Evolutionary conservation across 129 eudicot genomes (phyloP).

Genomic region (Calendula officinalis): DNA sequence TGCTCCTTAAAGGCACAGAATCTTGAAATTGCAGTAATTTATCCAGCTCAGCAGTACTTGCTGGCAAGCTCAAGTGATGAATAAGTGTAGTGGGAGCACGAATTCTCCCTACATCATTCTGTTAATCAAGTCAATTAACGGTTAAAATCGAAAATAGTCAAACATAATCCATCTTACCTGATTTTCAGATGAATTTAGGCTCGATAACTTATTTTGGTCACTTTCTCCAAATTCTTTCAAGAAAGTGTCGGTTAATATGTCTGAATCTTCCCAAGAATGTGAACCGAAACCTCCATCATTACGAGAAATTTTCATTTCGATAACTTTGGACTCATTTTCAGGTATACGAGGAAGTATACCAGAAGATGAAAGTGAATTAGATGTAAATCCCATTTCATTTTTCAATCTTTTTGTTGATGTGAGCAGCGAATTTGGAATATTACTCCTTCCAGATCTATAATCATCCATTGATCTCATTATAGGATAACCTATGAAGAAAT

Average conservation of each 20-base stretch:
- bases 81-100: slow-evolving; percentile 52
- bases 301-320: slow-evolving; percentile 31
- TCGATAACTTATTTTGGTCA: slow-evolving; percentile 39
- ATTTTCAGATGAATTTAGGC: slow-evolving; percentile 39
- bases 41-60: slow-evolving; percentile 59
- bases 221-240: slow-evolving; percentile 53
- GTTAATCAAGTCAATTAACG: slow-evolving; percentile 7
- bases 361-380: slow-evolving; percentile 41
- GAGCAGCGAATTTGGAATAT: slow-evolving; percentile 42
- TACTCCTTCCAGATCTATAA: slow-evolving; percentile 41
- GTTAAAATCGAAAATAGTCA: neutral
- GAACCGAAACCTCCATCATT: slow-evolving; percentile 34
- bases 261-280: slow-evolving; percentile 76
- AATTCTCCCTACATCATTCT: slow-evolving; percentile 49
- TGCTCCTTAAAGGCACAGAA: slow-evolving; percentile 57
- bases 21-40: slow-evolving; percentile 53
- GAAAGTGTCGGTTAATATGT: slow-evolving; percentile 59
- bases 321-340: slow-evolving; percentile 46
- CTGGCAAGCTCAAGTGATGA: slow-evolving; percentile 84
- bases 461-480: slow-evolving; percentile 53
- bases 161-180: slow-evolving; percentile 43
- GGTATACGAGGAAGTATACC: slow-evolving; percentile 47
- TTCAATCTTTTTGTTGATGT: slow-evolving; percentile 53
- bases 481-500: slow-evolving; percentile 51
- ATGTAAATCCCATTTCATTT: slow-evolving; percentile 39